Evolutionary conservation across 164 flowering plant species (phyloP), one percentile per base, ranked within the genome.

Genomic region (Santalum album): DNA sequence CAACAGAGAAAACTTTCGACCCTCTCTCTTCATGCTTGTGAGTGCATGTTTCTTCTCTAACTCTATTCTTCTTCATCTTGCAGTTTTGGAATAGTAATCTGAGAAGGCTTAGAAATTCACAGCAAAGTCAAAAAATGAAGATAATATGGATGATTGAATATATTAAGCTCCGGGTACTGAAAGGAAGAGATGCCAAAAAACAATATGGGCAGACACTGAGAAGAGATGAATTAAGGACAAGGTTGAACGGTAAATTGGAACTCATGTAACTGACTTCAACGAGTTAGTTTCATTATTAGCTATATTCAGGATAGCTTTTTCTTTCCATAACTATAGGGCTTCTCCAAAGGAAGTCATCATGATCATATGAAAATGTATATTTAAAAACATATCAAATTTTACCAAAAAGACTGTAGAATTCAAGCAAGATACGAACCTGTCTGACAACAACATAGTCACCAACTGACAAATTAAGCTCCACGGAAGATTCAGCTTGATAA

Each of bases 401-500:
- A 38, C n/a, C n/a, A 15, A 40, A 1, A 25, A 25, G n/a, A 16
- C 18, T 17, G 45, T 42, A 9, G 36, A 50, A 54, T 14, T n/a
- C 25, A 25, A 65, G 36, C 42, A 23, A 61, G 48, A 5, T 36
- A 51, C 49, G 50, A 62, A 89, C 98, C 98, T 92, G 86, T 67
- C 98, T 72, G 21, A 92, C 78, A 55, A 92, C 98, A 57, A 92
- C 77, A 60, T 75, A 86, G 60, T 89, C 98, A 39, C 96, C 96
- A 55, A 75, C 53, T 53, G 83, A 73, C 60, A 92, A 73, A 71
- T 62, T 84, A 59, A 92, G 72, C 81, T 92, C 98, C 49, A 72
- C 83, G 51, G 77, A 82, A 25, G 98, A 74, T 69, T 78, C 96
- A 51, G 86, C 94, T 58, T 68, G 83, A 72, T 84, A 86, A 20